Evolutionary conservation across 2,329 filamentous ascomycete species (phyloP).

Genomic region (Alternaria hordeiaustralica): DNA sequence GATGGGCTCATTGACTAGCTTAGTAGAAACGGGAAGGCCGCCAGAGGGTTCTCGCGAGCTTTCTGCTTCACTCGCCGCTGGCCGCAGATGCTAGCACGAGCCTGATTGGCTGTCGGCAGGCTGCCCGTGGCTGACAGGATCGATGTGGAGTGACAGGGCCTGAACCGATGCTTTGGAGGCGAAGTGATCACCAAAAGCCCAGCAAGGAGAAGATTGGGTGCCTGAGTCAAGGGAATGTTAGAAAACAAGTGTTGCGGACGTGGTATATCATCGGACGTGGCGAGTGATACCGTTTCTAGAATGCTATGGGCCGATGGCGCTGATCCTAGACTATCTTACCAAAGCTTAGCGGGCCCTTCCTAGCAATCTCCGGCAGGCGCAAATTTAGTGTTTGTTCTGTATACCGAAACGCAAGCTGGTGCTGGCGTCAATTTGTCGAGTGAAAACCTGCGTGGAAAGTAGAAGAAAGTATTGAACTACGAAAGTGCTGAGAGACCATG

Average conservation of each 20-base stretch:
- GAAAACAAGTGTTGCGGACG: conserved; percentile 28
- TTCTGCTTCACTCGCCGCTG: conserved; percentile 46
- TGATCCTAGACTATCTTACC: conserved; percentile 36
- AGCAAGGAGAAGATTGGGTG: conserved; percentile 19
- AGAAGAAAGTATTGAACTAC: neutral
- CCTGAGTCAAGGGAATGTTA: conserved; percentile 22
- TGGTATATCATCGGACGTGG: conserved; percentile 39
- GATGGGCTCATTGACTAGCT: conserved; percentile 32
- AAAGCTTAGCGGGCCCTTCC: conserved; percentile 40
- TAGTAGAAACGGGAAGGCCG: conserved; percentile 38
- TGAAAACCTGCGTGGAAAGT: conserved; percentile 2
- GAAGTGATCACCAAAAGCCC: conserved; percentile 40
- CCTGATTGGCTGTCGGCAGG: conserved; percentile 38
- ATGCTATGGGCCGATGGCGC: conserved; percentile 41
- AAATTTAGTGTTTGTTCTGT: conserved; percentile 10
- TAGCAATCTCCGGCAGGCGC: conserved; percentile 14
- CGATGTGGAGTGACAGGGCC: conserved; percentile 37
- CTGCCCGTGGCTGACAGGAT: conserved; percentile 40
- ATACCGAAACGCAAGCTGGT: conserved; percentile 7
- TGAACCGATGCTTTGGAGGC: conserved; percentile 45
- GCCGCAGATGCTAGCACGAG: conserved; percentile 15
- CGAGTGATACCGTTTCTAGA: conserved; percentile 47
- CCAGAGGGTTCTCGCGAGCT: conserved; percentile 36
- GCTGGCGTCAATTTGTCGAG: conserved; percentile 2
- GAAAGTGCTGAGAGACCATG: neutral